Evolutionary conservation across 495 filamentous ascomycete species (phyloP), one percentile per base, ranked within the genome.

Genomic region (Annulohypoxylon maeteangense): DNA sequence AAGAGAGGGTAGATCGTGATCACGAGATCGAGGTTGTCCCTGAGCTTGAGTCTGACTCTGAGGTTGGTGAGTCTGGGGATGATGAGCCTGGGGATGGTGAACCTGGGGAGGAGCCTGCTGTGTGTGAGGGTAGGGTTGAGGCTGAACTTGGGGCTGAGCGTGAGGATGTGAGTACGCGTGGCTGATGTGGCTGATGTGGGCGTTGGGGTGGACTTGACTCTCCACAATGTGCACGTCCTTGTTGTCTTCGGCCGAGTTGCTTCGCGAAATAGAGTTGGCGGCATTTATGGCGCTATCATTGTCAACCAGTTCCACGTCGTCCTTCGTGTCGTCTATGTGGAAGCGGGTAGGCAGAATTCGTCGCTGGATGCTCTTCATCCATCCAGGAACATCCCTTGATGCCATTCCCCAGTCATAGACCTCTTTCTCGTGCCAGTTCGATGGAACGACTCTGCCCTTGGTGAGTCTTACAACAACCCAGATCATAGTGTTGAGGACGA

Each of bases 351-450:
- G 60, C 10, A 72, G 59, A 2, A 73, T 18, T 50, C 65, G 73
- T 61, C 45, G 29, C 48, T 47, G 63, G 36, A 74, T 57, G 18
- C 55, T 62, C 58, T 54, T 62, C 61, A 47, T 71, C 76, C 54
- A 82, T 40, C 48, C 75, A 53, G 81, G 81, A 78, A 48, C 71
- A 75, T 70, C 78, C 63, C 63, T 76, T 45, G 27, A 76, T 72
- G 70, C 74, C 7, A 79, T 68, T 60, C 83, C 86, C 85, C 87
- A 92, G 1, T 90, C 89, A 90, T 92, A 94, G 27, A 88, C 87
- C 50, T 94, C 91, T 62, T 91, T 91, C 59, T 88, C 78, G 12
- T 93, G 87, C 79, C 90, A 91, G 71, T 92, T 90, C 0, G 88
- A 85, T 0, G 92, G 92, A 3, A 87, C 82, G 47, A 93, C 85